Percentiles rank a stretch among this genome's conserved stretches.
phyloP scores from a whole-genome alignment of 306 rosid species.

The Dalbergia oliveri region DNA sequence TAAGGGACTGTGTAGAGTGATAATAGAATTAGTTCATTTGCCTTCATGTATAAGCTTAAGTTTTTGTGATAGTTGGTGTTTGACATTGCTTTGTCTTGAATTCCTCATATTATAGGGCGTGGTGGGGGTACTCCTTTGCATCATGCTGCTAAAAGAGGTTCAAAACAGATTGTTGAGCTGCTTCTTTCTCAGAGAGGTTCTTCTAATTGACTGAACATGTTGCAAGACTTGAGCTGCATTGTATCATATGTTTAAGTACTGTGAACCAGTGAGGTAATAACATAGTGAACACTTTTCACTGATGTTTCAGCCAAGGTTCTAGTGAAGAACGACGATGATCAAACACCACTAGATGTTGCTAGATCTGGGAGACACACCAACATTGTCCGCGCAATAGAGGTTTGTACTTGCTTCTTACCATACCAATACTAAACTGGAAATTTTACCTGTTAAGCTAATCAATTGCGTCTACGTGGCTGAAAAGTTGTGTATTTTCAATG shows the following conservation, averaged over 20 bases:
- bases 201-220: neutral
- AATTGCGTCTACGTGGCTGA: neutral
- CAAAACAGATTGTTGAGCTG: neutral
- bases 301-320: conserved; percentile 11
- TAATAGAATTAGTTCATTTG: neutral
- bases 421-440: neutral
- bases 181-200: conserved; percentile 13
- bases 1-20: too few relatives aligned
- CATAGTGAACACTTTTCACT: neutral
- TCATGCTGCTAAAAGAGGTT: conserved; percentile 12
- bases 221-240: neutral
- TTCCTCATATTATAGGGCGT: conserved; percentile 6
- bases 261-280: neutral
- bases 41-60: neutral
- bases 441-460: neutral
- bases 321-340: neutral
- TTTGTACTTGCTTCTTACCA: neutral
- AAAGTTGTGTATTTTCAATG: neutral
- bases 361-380: neutral
- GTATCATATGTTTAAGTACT: neutral
- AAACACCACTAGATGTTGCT: conserved; percentile 2
- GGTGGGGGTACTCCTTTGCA: conserved; percentile 15
- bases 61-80: neutral
- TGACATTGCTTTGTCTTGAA: neutral
- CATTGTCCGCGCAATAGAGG: neutral